Evolutionary conservation across 108 stramenopile species (phyloP).

Genomic region (Cyclotella atomus): DNA sequence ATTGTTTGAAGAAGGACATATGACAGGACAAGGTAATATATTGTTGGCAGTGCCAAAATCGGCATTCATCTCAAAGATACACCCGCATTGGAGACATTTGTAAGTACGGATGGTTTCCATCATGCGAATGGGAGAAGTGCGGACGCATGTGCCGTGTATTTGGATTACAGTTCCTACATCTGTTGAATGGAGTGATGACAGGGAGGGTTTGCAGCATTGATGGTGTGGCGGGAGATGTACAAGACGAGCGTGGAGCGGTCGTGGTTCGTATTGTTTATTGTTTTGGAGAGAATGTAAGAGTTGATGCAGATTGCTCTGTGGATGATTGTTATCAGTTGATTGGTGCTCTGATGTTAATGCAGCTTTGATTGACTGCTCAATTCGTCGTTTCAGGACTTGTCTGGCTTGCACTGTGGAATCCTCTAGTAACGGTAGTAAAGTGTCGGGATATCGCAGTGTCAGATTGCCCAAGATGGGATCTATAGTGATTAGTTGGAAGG

Average conservation of each 20-base stretch:
- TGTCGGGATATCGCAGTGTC: constrained; percentile 76
- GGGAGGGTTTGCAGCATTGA: constrained; percentile 72
- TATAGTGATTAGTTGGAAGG: constrained; percentile 64
- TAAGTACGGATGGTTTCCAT: constrained; percentile 88
- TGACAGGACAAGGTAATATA: constrained; percentile 73
- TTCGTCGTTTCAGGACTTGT: constrained; percentile 24
- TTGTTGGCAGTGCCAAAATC: constrained; percentile 90
- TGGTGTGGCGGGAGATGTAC: constrained; percentile 86
- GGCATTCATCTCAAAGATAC: constrained; percentile 80
- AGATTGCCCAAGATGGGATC: constrained; percentile 81
- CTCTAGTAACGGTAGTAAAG: constrained; percentile 73
- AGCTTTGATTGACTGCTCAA: constrained; percentile 38
- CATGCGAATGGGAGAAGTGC: constrained; percentile 90
- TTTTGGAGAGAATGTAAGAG: constrained; percentile 19
- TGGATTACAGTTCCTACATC: constrained; percentile 94
- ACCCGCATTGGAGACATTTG: constrained; percentile 77
- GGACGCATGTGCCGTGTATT: constrained; percentile 92
- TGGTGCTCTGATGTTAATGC: not conserved
- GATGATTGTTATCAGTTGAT: not conserved
- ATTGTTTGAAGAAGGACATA: constrained; percentile 59
- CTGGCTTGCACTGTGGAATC: constrained; percentile 68
- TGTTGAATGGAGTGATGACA: constrained; percentile 70
- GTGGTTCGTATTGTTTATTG: constrained; percentile 52
- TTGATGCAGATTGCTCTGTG: constrained; percentile 1
- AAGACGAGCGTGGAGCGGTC: constrained; percentile 87